These are phyloP conservation scores for Paramecium tetraurelia DNA, from an alignment of 73 alveolate species.

Conservation along the genomic window DNA sequence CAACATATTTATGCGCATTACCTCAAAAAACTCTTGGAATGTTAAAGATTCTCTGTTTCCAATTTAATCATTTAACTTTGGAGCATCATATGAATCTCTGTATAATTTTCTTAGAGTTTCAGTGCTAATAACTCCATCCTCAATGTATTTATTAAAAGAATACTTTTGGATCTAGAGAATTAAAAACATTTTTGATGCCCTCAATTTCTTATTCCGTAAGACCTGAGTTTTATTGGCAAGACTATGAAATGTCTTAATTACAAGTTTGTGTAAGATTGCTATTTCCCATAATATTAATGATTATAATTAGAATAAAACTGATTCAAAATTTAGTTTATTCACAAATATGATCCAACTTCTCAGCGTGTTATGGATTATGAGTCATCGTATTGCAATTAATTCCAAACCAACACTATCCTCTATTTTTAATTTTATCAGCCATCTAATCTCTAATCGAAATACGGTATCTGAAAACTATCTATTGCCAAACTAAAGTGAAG, in stretches of 20 bases:
- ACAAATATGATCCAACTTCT: conserved; percentile 73
- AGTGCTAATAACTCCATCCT: conserved; percentile 20
- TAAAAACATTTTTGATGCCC: neutral
- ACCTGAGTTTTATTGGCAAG: neutral
- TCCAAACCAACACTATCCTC: conserved; percentile 80
- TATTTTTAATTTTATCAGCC: conserved; percentile 44
- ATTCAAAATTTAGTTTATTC: conserved; percentile 63
- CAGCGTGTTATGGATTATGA: conserved; percentile 71
- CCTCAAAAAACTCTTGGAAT: neutral
- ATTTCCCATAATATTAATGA: neutral
- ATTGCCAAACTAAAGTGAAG: conserved; percentile 61
- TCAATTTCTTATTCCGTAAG: neutral
- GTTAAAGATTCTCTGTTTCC: neutral
- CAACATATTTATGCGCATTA: neutral
- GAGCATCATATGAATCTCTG: conserved; percentile 43
- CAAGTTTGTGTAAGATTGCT: neutral
- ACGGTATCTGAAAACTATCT: conserved; percentile 66
- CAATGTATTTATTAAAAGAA: neutral
- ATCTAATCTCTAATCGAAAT: conserved; percentile 56
- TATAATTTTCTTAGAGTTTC: neutral
- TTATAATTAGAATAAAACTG: neutral
- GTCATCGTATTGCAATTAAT: conserved; percentile 67
- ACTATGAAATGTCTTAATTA: neutral
- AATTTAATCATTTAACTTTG: neutral
- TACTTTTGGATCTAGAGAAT: conserved; percentile 21